Base-by-base conservation (phyloP, 2,329 filamentous ascomycete species). In the Trichophyton simii region DNA sequence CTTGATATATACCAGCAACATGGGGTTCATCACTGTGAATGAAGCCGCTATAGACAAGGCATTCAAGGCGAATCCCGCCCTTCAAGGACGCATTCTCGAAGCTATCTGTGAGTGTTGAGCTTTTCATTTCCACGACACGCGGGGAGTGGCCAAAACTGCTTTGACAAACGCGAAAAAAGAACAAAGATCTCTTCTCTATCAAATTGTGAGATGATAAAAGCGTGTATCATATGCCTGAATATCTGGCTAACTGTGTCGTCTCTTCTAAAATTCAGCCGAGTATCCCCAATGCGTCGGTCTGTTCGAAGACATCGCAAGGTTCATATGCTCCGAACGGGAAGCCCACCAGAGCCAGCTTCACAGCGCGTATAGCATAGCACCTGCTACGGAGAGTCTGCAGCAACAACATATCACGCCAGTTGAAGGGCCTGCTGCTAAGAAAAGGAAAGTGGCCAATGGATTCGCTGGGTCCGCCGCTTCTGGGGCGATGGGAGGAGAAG, bases 221-320 rank as follows among this genome's bases (percentile, higher is more conserved):
- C 15, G 34, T 22, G 36, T n/a, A 15, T 13, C n/a, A 6, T 34
- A 31, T 18, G 34, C 15, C 7, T 31, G 31, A 22, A 57, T 31
- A 34, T 11, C n/a, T 31, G 34, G 59, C 60, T 61, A 50, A 61
- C 20, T 48, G 8, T 48, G 44, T 9, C 34, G 18, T 18, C n/a
- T 25, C 58, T 34, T 50, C 41, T 5, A 63, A 9, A 31, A 13
- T 38, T 20, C 11, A 76, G 74, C 66, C 31, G 63, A 65, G 58
- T 71, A 71, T 60, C 75, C 75, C 20, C 72, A 75, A 63, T 68
- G 76, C 62, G 66, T 63, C 61, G 66, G 69, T 60, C 70, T 81
- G 3, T 79, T 81, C 63, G 73, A 78, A 66, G 78, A 80, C 65
- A 78, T 81, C 63, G 77, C 78, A 25, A 71, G 70, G 67, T 77